phyloP scores from a whole-genome alignment of 805 yeast genomes.

The Myxozyma udenii region DNA sequence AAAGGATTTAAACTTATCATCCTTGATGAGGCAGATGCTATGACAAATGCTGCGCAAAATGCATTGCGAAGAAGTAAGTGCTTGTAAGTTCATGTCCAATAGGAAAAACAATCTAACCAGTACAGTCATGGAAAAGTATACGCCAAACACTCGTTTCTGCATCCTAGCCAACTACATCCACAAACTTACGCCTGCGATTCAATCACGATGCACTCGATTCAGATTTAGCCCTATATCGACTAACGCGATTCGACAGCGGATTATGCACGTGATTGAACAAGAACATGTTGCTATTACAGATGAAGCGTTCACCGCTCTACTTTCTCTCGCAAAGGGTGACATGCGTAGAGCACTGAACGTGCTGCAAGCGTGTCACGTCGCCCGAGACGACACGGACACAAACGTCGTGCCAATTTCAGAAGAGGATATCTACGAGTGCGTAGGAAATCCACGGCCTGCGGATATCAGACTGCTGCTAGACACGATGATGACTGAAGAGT shows the following conservation, averaged over 20 bases:
- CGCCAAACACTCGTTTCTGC: conserved; percentile 88
- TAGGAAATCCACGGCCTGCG: conserved; percentile 91
- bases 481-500: conserved; percentile 79
- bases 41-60: conserved; percentile 95
- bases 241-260: conserved; percentile 64
- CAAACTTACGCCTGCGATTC: conserved; percentile 88
- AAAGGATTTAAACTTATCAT: conserved; percentile 94
- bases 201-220: conserved; percentile 93
- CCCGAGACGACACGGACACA: conserved; percentile 38
- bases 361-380: conserved; percentile 88
- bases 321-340: conserved; percentile 82
- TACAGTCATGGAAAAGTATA: conserved; percentile 72
- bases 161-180: conserved; percentile 94
- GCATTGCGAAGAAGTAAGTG: conserved; percentile 93
- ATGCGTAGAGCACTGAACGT: conserved; percentile 95
- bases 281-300: conserved; percentile 61
- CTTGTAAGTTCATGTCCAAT: conserved; percentile 53
- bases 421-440: conserved; percentile 84
- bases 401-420: conserved; percentile 57
- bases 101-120: conserved; percentile 40
- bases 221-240: conserved; percentile 78
- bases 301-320: conserved; percentile 63
- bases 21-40: conserved; percentile 93
- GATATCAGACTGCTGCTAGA: conserved; percentile 75
- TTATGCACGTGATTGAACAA: conserved; percentile 62